phyloP scores from a whole-genome alignment of 2,329 filamentous ascomycete genomes.

The Xylariaceae sp. region DNA sequence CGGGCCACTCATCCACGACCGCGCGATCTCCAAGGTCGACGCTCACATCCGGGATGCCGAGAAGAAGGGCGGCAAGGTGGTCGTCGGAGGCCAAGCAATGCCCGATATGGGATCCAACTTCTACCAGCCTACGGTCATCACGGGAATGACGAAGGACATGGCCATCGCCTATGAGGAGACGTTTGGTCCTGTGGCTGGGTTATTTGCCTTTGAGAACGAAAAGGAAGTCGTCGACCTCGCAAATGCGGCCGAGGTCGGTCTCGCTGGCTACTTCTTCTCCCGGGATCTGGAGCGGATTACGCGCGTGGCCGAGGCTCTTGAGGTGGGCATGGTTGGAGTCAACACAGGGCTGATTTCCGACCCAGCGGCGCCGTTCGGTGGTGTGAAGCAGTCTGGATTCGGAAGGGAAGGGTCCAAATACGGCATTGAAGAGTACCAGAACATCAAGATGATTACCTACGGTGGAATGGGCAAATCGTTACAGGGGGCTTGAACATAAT shows the following conservation, averaged over 20 bases:
- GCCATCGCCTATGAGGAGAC: conserved; percentile 82
- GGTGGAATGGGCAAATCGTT: conserved; percentile 54
- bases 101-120: conserved; percentile 78
- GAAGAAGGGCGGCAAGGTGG: conserved; percentile 69
- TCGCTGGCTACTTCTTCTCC: conserved; percentile 93
- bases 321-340: conserved; percentile 84
- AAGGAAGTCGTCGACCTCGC: conserved; percentile 81
- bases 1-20: conserved; percentile 79
- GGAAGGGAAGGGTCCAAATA: conserved; percentile 75
- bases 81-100: conserved; percentile 70
- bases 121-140: conserved; percentile 84
- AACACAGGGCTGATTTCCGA: conserved; percentile 69
- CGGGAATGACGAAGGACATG: conserved; percentile 84
- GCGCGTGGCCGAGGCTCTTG: conserved; percentile 64
- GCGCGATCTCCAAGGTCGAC: conserved; percentile 75
- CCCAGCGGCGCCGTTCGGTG: conserved; percentile 63
- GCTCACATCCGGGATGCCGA: conserved; percentile 76
- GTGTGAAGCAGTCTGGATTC: conserved; percentile 78
- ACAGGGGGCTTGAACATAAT: conserved; percentile 32
- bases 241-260: conserved; percentile 77
- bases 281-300: conserved; percentile 54
- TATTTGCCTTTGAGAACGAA: conserved; percentile 87
- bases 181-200: conserved; percentile 86
- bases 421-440: conserved; percentile 71
- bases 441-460: conserved; percentile 61